Conservation (phyloP, 177 flowering plant genomes). For the Vitis hybrid region DNA sequence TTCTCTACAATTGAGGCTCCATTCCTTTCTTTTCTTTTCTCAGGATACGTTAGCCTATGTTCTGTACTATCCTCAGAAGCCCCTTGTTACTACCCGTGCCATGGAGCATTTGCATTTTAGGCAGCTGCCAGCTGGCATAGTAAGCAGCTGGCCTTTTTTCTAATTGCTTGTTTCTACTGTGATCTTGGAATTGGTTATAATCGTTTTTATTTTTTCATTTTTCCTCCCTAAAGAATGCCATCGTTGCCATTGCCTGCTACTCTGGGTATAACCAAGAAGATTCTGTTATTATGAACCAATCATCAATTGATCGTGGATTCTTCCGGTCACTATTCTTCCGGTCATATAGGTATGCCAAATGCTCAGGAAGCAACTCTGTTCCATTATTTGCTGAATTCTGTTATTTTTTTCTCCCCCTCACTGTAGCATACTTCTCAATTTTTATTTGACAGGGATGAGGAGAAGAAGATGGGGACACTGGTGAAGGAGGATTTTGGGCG, state of each 20-base stretch:
- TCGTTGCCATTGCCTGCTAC: constrained; percentile 97
- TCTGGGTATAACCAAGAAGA: constrained; percentile 99
- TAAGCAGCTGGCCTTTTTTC: constrained; percentile 22
- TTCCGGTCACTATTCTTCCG: constrained; percentile 95
- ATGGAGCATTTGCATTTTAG: constrained; percentile 99
- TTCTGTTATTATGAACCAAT: constrained; percentile 98
- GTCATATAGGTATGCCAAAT: constrained; percentile 63
- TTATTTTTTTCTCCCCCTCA: neutral
- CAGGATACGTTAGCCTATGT: constrained; percentile 99
- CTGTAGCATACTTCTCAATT: neutral
- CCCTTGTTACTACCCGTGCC: constrained; percentile 95
- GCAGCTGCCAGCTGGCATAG: constrained; percentile 99
- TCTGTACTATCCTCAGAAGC: constrained; percentile 97
- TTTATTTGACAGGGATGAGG: constrained; percentile 69
- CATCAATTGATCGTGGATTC: constrained; percentile 94
- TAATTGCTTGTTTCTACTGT: too few relatives aligned
- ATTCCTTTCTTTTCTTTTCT: constrained; percentile 3
- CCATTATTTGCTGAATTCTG: neutral
- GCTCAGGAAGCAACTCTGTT: neutral
- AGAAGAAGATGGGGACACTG: constrained; percentile 98
- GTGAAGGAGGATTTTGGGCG: constrained; percentile 98
- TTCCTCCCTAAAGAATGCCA: constrained; percentile 63
- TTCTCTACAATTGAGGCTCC: neutral
- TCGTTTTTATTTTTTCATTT: neutral
- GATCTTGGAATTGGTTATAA: neutral